Conservation (phyloP, 768 basidiomycete species). For the Neoboletus subvelutipes region DNA sequence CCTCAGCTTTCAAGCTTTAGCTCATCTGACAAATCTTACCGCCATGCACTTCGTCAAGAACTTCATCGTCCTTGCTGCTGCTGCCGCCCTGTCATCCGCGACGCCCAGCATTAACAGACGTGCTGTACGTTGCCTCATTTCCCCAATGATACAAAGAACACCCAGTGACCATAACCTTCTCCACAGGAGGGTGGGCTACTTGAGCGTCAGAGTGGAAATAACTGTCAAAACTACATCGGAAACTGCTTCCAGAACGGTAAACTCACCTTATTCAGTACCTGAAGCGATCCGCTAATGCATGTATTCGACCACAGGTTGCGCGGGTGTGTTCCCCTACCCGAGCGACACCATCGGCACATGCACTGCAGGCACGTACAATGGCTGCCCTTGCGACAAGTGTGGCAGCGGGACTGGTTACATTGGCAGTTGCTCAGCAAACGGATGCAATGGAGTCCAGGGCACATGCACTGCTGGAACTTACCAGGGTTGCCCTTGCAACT, state of each 20-base stretch:
- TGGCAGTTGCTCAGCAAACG: neutral
- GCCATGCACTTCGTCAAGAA: neutral
- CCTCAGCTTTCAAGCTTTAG: neutral
- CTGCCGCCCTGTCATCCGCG: neutral
- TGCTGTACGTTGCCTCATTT: neutral
- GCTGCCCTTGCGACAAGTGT: slow-evolving; percentile 6
- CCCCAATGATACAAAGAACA: no score
- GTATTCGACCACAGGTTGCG: neutral
- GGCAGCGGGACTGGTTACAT: neutral
- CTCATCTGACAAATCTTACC: neutral
- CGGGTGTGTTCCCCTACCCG: neutral
- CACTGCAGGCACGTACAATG: neutral
- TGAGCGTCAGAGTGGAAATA: neutral
- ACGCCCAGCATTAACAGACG: neutral
- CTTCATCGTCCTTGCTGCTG: neutral
- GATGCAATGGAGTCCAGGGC: neutral
- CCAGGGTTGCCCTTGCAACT: neutral
- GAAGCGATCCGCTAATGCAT: neutral
- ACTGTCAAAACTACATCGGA: neutral
- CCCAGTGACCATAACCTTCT: neutral
- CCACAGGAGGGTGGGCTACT: neutral
- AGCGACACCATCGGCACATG: neutral
- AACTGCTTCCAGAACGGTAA: neutral
- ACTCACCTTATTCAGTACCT: neutral
- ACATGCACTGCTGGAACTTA: neutral